phyloP scores from a whole-genome alignment of 805 yeast species.

The Clavispora fructus region DNA sequence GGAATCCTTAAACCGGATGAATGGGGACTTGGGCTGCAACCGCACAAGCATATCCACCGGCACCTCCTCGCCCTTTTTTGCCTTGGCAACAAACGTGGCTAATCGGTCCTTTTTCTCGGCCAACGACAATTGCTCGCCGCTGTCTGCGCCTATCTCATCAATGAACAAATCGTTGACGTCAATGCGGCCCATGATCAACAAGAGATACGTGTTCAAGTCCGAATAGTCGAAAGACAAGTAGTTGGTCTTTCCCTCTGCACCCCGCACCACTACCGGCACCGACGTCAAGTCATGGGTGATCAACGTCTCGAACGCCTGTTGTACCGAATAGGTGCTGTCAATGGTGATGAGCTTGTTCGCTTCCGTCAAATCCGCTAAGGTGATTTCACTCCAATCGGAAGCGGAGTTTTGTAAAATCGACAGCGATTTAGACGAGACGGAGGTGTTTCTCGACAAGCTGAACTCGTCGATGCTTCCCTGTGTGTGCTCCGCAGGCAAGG shows the following conservation, averaged over 20 bases:
- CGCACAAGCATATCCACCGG: conserved; percentile 86
- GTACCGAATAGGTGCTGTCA: conserved; percentile 66
- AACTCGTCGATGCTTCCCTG: conserved; percentile 32
- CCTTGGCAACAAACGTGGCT: conserved; percentile 45
- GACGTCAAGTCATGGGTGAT: conserved; percentile 72
- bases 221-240: conserved; percentile 83
- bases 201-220: conserved; percentile 80
- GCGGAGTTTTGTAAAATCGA: conserved; percentile 9
- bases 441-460: conserved; percentile 33
- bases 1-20: conserved; percentile 65
- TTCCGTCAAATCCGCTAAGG: conserved; percentile 70
- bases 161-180: conserved; percentile 31
- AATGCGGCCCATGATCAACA: conserved; percentile 75
- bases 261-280: conserved; percentile 59
- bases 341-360: conserved; percentile 70
- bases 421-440: conserved; percentile 15
- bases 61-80: conserved; percentile 83
- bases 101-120: conserved; percentile 34
- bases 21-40: conserved; percentile 84
- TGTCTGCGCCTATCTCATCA: conserved; percentile 21
- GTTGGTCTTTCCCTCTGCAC: conserved; percentile 29
- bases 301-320: conserved; percentile 80
- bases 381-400: conserved; percentile 68
- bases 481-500: conserved; percentile 34
- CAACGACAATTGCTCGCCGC: conserved; percentile 19